Evolutionary conservation across 2,329 filamentous ascomycete genomes (phyloP).

Genomic region (Phialemonium atrogriseum): DNA sequence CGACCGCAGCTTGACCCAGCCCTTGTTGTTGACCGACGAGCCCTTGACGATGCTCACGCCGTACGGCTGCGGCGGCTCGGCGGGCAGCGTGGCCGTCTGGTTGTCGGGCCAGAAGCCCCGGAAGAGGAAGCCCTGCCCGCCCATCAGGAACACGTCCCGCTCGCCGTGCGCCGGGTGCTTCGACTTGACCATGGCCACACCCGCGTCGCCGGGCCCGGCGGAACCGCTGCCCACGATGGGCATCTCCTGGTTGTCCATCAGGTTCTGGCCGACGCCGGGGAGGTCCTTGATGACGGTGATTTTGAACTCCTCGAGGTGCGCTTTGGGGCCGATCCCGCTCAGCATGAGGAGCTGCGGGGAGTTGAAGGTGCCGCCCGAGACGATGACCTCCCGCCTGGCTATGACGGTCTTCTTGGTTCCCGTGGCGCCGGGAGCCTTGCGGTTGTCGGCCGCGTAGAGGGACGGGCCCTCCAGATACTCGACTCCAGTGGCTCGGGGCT

Average conservation of each 20-base stretch:
- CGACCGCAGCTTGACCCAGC: slow-evolving; percentile 53
- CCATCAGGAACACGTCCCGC: slow-evolving; percentile 43
- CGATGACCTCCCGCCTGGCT: slow-evolving; percentile 35
- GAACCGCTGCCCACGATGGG: slow-evolving; percentile 21
- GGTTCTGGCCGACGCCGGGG: slow-evolving; percentile 41
- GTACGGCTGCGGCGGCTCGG: slow-evolving; percentile 20
- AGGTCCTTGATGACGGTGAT: slow-evolving; percentile 37
- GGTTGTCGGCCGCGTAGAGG: slow-evolving; percentile 24
- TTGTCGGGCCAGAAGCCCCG: slow-evolving; percentile 42
- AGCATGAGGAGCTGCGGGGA: slow-evolving; percentile 42
- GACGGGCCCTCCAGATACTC: slow-evolving; percentile 22
- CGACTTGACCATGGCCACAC: slow-evolving; percentile 19
- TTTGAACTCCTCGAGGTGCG: slow-evolving; percentile 30
- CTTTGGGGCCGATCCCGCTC: slow-evolving; percentile 35
- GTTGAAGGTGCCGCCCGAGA: slow-evolving; percentile 42
- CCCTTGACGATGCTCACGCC: slow-evolving; percentile 31
- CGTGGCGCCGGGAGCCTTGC: slow-evolving; percentile 10
- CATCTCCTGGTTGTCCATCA: slow-evolving; percentile 35
- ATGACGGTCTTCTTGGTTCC: slow-evolving; percentile 14
- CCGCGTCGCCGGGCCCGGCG: slow-evolving; percentile 10
- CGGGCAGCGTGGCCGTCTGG: slow-evolving; percentile 16
- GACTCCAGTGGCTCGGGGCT: slow-evolving; percentile 23
- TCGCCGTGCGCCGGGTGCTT: slow-evolving; percentile 27
- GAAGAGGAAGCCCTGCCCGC: slow-evolving; percentile 42
- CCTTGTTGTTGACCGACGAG: slow-evolving; percentile 45